phyloP scores from a whole-genome alignment of 306 rosid species.

The Glycine latifolia region DNA sequence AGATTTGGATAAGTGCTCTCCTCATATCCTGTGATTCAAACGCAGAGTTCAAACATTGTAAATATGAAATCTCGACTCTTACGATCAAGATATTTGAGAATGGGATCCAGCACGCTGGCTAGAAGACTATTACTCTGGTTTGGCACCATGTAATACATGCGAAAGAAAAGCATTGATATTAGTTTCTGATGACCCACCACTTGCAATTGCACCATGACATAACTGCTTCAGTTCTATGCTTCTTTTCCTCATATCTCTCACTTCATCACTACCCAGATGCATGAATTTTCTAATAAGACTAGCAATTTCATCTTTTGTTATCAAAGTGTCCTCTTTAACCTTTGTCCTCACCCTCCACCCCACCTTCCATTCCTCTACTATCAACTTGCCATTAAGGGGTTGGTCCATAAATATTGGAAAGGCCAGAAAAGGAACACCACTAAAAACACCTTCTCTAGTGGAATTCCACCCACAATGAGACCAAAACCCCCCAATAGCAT shows the following conservation, averaged over 20 bases:
- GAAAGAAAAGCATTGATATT: conserved; percentile 49
- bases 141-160: conserved; percentile 10
- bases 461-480: conserved; percentile 79
- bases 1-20: not conserved
- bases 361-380: conserved; percentile 69
- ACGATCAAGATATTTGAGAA: no score
- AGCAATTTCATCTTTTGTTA: conserved; percentile 55
- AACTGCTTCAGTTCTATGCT: conserved; percentile 41
- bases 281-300: conserved; percentile 52
- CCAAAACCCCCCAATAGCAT: conserved; percentile 66
- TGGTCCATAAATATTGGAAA: conserved; percentile 61
- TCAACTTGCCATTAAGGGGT: conserved; percentile 40
- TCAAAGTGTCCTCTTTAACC: conserved; percentile 37
- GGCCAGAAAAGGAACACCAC: conserved; percentile 64
- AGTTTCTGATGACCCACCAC: conserved; percentile 55
- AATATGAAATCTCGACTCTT: not conserved
- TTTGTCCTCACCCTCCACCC: conserved; percentile 64
- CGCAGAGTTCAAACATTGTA: no score
- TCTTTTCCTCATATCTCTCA: conserved; percentile 54
- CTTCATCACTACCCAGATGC: conserved; percentile 53
- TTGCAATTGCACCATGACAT: conserved; percentile 47
- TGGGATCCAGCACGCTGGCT: not conserved
- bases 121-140: not conserved
- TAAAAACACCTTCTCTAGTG: conserved; percentile 54
- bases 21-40: not conserved